Evolutionary conservation across 2,329 filamentous ascomycete species (phyloP).

Genomic region (Karstenula rhodostoma): DNA sequence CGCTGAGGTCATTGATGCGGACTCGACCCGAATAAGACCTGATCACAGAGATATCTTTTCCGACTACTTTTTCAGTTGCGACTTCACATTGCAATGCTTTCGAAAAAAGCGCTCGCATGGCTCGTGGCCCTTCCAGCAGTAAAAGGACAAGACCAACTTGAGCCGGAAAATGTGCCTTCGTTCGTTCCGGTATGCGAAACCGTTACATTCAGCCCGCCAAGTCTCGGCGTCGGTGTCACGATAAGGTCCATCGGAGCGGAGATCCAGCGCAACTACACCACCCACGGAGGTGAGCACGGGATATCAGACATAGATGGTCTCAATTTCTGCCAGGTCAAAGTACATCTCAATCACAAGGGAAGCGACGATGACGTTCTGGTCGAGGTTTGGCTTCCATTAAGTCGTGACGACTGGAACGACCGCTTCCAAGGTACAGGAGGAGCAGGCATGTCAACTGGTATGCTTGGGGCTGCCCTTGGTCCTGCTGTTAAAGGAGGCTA

Average conservation of each 20-base stretch:
- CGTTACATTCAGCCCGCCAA: constrained; percentile 15
- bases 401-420: constrained; percentile 39
- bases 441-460: constrained; percentile 38
- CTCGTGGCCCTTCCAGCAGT: not conserved
- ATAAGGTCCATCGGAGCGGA: constrained; percentile 26
- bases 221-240: constrained; percentile 19
- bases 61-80: not conserved
- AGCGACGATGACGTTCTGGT: constrained; percentile 35
- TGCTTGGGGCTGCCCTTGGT: constrained; percentile 34
- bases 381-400: constrained; percentile 42
- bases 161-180: not conserved
- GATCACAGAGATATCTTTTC: not conserved
- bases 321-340: constrained; percentile 35
- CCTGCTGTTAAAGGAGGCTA: constrained; percentile 39
- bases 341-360: constrained; percentile 30
- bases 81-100: not conserved
- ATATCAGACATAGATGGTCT: constrained; percentile 23
- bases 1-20: not conserved
- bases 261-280: constrained; percentile 23
- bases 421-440: constrained; percentile 45
- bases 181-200: constrained; percentile 6
- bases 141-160: not conserved
- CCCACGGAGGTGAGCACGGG: constrained; percentile 15
- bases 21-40: not conserved
- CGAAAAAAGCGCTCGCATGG: not conserved